Percentiles rank a stretch among this genome's conserved stretches.
Evolutionary conservation across 208 protist genomes (phyloP).

Genomic region (Crithidia fasciculata): DNA sequence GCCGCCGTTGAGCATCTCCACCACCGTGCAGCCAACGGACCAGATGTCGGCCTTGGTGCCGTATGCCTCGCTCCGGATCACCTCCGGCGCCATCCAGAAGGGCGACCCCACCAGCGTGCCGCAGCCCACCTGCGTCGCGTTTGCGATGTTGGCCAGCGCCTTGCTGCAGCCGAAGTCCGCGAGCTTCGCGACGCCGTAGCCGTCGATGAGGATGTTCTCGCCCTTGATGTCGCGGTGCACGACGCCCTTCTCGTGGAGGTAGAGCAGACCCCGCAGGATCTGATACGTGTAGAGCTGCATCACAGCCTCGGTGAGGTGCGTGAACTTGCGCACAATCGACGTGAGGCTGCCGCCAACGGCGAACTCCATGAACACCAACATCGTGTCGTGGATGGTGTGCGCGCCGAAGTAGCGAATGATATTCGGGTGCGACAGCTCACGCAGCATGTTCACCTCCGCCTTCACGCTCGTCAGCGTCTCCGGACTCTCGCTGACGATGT

Average conservation of each 20-base stretch:
- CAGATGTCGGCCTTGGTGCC: slow-evolving; percentile 92
- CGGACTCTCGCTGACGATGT: slow-evolving; percentile 50
- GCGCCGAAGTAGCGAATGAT: slow-evolving; percentile 87
- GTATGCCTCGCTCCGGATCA: slow-evolving; percentile 84
- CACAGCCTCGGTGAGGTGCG: slow-evolving; percentile 68
- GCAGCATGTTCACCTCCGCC: slow-evolving; percentile 77
- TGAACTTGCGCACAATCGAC: slow-evolving; percentile 81
- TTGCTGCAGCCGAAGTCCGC: slow-evolving; percentile 92
- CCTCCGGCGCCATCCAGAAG: slow-evolving; percentile 91
- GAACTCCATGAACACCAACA: slow-evolving; percentile 93
- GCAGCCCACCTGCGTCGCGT: slow-evolving; percentile 61
- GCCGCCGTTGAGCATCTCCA: slow-evolving; percentile 92
- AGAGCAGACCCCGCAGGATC: slow-evolving; percentile 79
- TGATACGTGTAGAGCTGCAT: slow-evolving; percentile 84
- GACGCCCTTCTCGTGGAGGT: slow-evolving; percentile 88
- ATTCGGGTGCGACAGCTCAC: slow-evolving; percentile 81
- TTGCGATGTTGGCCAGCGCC: slow-evolving; percentile 62
- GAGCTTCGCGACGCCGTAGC: slow-evolving; percentile 86
- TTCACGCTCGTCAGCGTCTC: slow-evolving; percentile 64
- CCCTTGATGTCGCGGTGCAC: slow-evolving; percentile 94
- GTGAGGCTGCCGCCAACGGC: slow-evolving; percentile 85
- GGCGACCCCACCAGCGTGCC: slow-evolving; percentile 81
- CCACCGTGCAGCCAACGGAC: slow-evolving; percentile 93
- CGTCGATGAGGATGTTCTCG: slow-evolving; percentile 89
- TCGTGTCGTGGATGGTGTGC: slow-evolving; percentile 59